Conservation (phyloP, 1,284 basidiomycete species). For the Moesziomyces sp. region DNA sequence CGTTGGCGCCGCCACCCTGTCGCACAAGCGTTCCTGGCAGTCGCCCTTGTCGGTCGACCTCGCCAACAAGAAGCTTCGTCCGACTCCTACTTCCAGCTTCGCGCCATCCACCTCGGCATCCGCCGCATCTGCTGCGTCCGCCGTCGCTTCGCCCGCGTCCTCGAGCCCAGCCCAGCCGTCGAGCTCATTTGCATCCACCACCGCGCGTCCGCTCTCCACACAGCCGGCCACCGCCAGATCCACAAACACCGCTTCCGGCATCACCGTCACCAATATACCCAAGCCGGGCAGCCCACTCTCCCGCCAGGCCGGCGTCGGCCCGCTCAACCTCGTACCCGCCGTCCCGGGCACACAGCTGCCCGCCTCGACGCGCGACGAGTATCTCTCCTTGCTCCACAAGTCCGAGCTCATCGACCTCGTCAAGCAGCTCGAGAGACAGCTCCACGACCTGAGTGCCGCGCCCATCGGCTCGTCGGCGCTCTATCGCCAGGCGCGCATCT, state of each 20-base stretch:
- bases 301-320: constrained; percentile 30
- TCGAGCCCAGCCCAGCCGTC: constrained; percentile 6
- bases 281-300: constrained; percentile 41
- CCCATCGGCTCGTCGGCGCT: constrained; percentile 36
- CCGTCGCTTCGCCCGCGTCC: constrained; percentile 8
- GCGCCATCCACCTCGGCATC: constrained; percentile 8
- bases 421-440: constrained; percentile 49
- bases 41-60: constrained; percentile 24
- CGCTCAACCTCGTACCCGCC: constrained; percentile 35
- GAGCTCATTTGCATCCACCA: neutral
- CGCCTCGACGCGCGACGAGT: constrained; percentile 22
- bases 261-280: constrained; percentile 48
- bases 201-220: constrained; percentile 4
- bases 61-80: constrained; percentile 34
- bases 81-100: neutral
- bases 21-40: constrained; percentile 42
- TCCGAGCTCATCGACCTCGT: constrained; percentile 46
- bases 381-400: constrained; percentile 42
- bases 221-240: constrained; percentile 8
- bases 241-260: constrained; percentile 16
- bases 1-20: neutral
- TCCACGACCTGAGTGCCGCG: constrained; percentile 29
- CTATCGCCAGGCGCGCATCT: constrained; percentile 43
- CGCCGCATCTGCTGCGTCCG: neutral
- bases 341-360: constrained; percentile 31